phyloP scores from a whole-genome alignment of 306 rosid species.

The Lablab purpureus region DNA sequence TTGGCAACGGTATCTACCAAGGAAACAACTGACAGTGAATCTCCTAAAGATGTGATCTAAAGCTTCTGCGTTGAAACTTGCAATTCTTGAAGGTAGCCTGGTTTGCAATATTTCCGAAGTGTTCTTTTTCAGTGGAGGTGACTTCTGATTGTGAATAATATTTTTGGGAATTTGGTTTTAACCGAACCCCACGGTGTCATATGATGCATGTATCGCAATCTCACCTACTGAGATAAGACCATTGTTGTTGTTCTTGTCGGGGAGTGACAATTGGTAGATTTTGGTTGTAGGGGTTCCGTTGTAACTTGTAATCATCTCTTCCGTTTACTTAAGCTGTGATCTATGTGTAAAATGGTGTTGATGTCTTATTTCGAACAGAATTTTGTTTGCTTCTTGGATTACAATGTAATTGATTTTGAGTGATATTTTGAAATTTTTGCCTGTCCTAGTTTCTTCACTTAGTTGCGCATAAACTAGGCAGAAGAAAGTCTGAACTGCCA shows the following conservation, averaged over 20 bases:
- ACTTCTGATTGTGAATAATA: background rate
- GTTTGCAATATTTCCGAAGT: conserved; percentile 15
- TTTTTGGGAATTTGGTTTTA: background rate
- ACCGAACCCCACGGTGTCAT: background rate
- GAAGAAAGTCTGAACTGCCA: background rate
- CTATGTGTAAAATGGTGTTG: conserved; percentile 32
- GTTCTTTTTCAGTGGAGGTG: background rate
- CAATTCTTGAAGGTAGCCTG: conserved; percentile 41
- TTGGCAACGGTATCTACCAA: conserved; percentile 52
- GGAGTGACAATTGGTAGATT: background rate
- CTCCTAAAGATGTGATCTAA: conserved; percentile 58
- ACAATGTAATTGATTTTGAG: conserved; percentile 14
- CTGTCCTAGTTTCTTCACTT: conserved; percentile 30
- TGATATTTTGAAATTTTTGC: conserved; percentile 4
- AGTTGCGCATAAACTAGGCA: background rate
- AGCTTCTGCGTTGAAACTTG: conserved; percentile 5
- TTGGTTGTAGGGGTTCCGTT: background rate
- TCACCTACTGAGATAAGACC: background rate
- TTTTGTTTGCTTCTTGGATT: conserved; percentile 20
- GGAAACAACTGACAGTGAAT: conserved; percentile 64
- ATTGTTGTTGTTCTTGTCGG: background rate
- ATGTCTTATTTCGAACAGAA: conserved; percentile 32
- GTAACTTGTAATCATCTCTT: conserved; percentile 24
- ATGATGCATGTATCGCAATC: background rate
- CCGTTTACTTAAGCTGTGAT: conserved; percentile 7